These are phyloP conservation scores for Naematelia encephala DNA, from an alignment of 768 basidiomycete genomes.

Conservation along the genomic window DNA sequence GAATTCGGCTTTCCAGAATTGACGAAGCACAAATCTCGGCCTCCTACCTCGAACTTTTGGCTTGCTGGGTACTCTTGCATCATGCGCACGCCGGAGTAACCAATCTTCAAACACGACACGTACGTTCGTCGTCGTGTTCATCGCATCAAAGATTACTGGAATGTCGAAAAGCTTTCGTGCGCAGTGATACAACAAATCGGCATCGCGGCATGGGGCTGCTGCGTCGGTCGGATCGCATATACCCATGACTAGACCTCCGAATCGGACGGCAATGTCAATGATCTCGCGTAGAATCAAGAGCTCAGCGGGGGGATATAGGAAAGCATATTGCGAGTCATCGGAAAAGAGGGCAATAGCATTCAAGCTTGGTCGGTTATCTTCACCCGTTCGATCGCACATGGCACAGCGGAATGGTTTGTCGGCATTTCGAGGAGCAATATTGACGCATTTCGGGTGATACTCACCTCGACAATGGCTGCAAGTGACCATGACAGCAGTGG, in stretches of 20 bases:
- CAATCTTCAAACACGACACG: constrained; percentile 30
- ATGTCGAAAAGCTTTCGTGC: constrained; percentile 38
- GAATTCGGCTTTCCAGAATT: constrained; percentile 23
- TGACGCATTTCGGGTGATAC: constrained; percentile 48
- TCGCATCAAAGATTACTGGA: constrained; percentile 29
- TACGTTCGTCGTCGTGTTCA: constrained; percentile 14
- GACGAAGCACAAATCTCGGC: constrained; percentile 29
- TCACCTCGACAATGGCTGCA: constrained; percentile 37
- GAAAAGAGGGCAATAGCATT: constrained; percentile 24
- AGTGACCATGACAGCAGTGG: constrained; percentile 33
- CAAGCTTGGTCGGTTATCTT: constrained; percentile 28
- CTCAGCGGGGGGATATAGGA: constrained; percentile 34
- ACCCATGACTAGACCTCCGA: constrained; percentile 17
- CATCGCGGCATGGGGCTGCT: constrained; percentile 12
- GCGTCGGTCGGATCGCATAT: constrained; percentile 15
- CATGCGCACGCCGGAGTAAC: constrained; percentile 26
- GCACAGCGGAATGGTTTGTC: constrained; percentile 20
- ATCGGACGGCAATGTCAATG: constrained; percentile 23
- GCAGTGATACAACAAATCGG: constrained; percentile 22
- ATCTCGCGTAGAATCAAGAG: constrained; percentile 20
- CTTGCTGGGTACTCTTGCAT: constrained; percentile 20
- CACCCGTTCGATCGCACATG: constrained; percentile 22
- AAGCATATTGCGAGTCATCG: constrained; percentile 28
- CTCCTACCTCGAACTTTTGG: constrained; percentile 16
- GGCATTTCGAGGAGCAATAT: constrained; percentile 19